Conservation (phyloP, 352 stramenopile genomes). For the Globisporangium solare region DNA sequence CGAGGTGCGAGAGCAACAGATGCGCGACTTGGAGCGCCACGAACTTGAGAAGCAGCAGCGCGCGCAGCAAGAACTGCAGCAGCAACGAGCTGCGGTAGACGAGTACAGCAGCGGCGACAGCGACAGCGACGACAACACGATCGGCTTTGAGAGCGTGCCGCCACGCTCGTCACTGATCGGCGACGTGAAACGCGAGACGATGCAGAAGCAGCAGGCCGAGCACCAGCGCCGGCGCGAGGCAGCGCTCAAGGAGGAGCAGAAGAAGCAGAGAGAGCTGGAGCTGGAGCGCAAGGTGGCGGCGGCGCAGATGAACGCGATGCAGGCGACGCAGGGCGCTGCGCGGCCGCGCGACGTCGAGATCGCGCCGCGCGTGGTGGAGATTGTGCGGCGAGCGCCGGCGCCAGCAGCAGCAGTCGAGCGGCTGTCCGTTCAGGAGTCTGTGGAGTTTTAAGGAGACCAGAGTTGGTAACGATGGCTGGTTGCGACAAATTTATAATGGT, state of each 20-base stretch:
- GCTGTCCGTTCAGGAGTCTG: background rate
- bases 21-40: slow-evolving; percentile 25
- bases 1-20: slow-evolving; percentile 33
- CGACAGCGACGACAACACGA: slow-evolving; percentile 30
- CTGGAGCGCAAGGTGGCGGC: slow-evolving; percentile 21
- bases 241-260: slow-evolving; percentile 49
- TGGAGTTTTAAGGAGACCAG: background rate
- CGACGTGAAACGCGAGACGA: slow-evolving; percentile 65
- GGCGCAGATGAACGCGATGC: background rate
- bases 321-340: no score
- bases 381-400: slow-evolving; percentile 4
- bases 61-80: slow-evolving; percentile 30
- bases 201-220: slow-evolving; percentile 56
- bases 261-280: slow-evolving; percentile 29
- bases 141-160: slow-evolving; percentile 20
- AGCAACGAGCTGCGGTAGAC: slow-evolving; percentile 15
- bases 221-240: slow-evolving; percentile 62
- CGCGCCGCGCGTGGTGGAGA: slow-evolving; percentile 21
- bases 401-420: background rate
- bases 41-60: slow-evolving; percentile 8
- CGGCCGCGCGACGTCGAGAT: slow-evolving; percentile 14
- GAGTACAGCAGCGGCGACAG: slow-evolving; percentile 17
- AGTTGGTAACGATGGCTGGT: background rate
- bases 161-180: slow-evolving; percentile 56
- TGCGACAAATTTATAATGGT: background rate